These are phyloP conservation scores for Tausonia pullulans DNA, from an alignment of 1,284 basidiomycete species.

Conservation along the genomic window DNA sequence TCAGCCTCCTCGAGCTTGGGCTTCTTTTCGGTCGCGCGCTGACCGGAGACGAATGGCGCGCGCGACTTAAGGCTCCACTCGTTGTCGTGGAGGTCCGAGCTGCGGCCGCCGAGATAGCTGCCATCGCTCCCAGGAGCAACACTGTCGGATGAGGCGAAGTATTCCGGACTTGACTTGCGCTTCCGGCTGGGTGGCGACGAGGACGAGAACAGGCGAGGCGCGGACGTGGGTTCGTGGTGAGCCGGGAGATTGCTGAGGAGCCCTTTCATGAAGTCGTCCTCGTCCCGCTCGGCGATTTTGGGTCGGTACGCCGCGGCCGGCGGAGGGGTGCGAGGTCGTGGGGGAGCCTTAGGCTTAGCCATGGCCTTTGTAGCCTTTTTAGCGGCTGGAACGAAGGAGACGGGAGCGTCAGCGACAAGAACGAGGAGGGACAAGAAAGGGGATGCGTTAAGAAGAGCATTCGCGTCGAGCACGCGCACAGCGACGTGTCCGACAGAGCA, in stretches of 20 bases:
- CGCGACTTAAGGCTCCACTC: too few relatives aligned
- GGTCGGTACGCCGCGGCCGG: conserved; percentile 65
- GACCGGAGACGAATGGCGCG: too few relatives aligned
- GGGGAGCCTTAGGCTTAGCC: conserved; percentile 39
- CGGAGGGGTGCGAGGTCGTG: conserved; percentile 41
- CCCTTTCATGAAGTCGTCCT: conserved; percentile 72
- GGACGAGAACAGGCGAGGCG: conserved; percentile 25
- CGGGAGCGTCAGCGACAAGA: background rate
- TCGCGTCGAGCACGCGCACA: too few relatives aligned
- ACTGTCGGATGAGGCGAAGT: conserved; percentile 27
- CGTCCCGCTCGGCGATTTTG: conserved; percentile 58
- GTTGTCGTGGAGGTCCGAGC: too few relatives aligned
- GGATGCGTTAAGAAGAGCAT: too few relatives aligned
- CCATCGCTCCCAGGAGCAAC: conserved; percentile 15
- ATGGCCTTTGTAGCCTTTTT: conserved; percentile 28
- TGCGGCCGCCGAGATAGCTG: conserved; percentile 9
- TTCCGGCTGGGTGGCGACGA: conserved; percentile 44
- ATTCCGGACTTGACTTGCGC: conserved; percentile 56
- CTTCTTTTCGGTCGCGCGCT: conserved; percentile 43
- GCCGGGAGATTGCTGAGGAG: conserved; percentile 39
- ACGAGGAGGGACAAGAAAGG: too few relatives aligned
- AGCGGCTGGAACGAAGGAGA: conserved; percentile 13
- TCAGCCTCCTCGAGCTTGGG: conserved; percentile 37
- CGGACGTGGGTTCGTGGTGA: conserved; percentile 21
- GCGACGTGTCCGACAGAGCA: too few relatives aligned